phyloP scores from a whole-genome alignment of 192 early-diverging fungal genomes.

The Linderina pennispora region DNA sequence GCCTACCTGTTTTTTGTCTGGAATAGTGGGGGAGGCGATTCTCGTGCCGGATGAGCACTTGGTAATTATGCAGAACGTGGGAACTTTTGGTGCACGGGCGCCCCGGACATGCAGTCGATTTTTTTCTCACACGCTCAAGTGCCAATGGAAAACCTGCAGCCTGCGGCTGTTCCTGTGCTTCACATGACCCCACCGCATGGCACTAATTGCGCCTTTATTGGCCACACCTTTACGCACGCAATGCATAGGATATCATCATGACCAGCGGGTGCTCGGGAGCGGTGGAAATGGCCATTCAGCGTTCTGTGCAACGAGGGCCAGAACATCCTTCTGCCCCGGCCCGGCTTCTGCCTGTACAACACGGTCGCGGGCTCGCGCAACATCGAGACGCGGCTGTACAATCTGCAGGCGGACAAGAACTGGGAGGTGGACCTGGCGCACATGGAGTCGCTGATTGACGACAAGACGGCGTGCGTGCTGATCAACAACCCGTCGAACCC shows the following conservation, averaged over 20 bases:
- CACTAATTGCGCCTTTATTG: too few species aligned
- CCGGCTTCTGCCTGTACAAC: conserved; percentile 84
- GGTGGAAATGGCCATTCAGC: conserved; percentile 62
- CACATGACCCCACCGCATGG: too few species aligned
- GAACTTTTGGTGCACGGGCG: too few species aligned
- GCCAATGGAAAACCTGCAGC: too few species aligned
- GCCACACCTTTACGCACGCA: too few species aligned
- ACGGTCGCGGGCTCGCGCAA: conserved; percentile 70
- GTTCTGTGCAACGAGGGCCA: conserved; percentile 71
- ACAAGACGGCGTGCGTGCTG: conserved; percentile 70
- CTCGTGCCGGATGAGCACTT: too few species aligned
- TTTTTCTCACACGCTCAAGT: too few species aligned
- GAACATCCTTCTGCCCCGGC: conserved; percentile 80
- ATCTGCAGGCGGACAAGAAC: conserved; percentile 66
- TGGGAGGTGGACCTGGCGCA: conserved; percentile 84
- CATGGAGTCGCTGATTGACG: conserved; percentile 74
- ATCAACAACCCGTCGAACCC: conserved; percentile 94
- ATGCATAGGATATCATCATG: conserved; percentile 68
- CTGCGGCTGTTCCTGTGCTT: too few species aligned
- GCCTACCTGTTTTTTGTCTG: too few species aligned
- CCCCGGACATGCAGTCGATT: too few species aligned
- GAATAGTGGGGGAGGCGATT: too few species aligned
- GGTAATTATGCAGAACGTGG: too few species aligned
- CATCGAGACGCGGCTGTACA: conserved; percentile 74
- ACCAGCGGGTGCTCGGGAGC: conserved; percentile 77